Evolutionary conservation across 345 rosid species (phyloP), one percentile per base, ranked within the genome.

Genomic region (Sapria himalayana): DNA sequence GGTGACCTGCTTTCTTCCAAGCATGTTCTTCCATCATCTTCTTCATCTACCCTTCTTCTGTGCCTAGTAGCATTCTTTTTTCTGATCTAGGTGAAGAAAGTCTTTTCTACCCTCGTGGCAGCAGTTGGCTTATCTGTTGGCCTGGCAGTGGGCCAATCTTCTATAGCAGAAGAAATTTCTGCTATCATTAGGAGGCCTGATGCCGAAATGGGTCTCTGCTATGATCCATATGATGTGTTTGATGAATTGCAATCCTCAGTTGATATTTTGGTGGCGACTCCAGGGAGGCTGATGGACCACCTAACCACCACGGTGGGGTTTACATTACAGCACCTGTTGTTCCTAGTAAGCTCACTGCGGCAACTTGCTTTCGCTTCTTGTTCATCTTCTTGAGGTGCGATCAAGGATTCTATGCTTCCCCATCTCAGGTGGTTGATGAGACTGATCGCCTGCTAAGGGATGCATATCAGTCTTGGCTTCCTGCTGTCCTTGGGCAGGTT

Each of bases 241-340:
- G 64, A 43, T 3, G 66, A 51, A 55, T 54, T 76, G 34, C 73
- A 74, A 46, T 70, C 76, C 67, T 62, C 78, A 6, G 94, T 82
- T 25, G 98, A 89, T 58, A 76, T 89, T 66, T 59, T 82, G 62
- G 81, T 89, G 46, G 93, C 98, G 34, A 89, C 94, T 37, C 98
- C 94, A 4, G 98, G 98, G 54, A 77, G 98, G 63, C 77, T 89
- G n/a, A 71, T 82, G 93, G 98, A 89, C 34, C 94, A 89, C 60
- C 78, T 82, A 25, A 76, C 69, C 57, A 57, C 60, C 55, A 89
- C 98, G 4, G 66, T 67, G 52, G 95, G 94, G 19, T 89, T 89
- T 54, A 82, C 93, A 0, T 78, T 82, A 23, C 93, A 89, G 69
- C 94, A 89, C 61, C 82, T 89, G 19, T 56, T 78, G 64, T 89